Evolutionary conservation across 192 early-diverging fungal species (phyloP), one percentile per base, ranked within the genome.

Genomic region (Backusella psychrophila): DNA sequence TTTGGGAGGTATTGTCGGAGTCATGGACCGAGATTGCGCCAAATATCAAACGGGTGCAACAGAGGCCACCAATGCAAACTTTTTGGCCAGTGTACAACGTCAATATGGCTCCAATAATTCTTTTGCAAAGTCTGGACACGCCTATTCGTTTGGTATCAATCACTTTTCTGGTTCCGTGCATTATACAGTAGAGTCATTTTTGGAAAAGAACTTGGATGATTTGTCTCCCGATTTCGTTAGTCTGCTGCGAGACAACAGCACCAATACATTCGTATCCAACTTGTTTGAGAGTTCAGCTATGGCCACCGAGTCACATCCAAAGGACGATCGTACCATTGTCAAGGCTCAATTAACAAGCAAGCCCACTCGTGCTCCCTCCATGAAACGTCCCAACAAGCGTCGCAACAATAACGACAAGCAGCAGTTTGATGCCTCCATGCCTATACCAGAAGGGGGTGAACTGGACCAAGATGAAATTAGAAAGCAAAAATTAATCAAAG

Each of bases 181-280:
- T 73, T 98, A 98, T 81, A 90, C 91, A n/a, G 84, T 93, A 35
- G 89, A 90, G 46, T 87, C 87, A 34, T 95, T 98, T 77, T 76
- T 93, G 76, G 92, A 92, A 53, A 90, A 89, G 79, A 97, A 96
- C 85, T 66, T 89, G 75, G 82, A 87, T 78, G 87, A 92, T 80
- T 72, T 90, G 36, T 85, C 93, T 49, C 86, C 93, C 5, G 96
- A 99, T 80, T 96, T 97, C 80, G 89, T 96, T 34, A 87, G 91
- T 44, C 84, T 98, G 44, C 88, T 97, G 77, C 82, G 89, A 36
- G 89, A 89, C 63, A 83, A 86, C 44, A 89, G 92, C 26, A 90
- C 88, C 73, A 95, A 95, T 83, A 78, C 78, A 6, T 95, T 97
- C 78, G 83, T 96, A 33, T 88, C 87, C 23, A 83, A 82, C 42